Evolutionary conservation across 2,329 filamentous ascomycete species (phyloP), one percentile per base, ranked within the genome.

Genomic region (Chalaropsis ovoidea): DNA sequence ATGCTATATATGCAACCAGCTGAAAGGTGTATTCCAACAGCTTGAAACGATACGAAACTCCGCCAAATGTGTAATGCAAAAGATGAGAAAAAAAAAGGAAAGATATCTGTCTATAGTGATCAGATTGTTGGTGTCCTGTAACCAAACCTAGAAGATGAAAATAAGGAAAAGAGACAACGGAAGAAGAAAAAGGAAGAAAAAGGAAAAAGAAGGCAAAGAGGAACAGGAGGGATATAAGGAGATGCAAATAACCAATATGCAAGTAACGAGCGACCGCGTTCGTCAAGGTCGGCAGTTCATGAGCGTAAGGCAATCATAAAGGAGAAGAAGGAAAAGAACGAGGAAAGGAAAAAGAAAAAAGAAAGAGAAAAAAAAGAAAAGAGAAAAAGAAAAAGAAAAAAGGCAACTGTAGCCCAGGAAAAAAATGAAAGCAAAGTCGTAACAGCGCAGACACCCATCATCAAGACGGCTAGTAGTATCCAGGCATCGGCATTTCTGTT

Each of bases 1-100:
- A 39, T 58, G 54, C 27, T 58, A n/a, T 58, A 58, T 58, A 58
- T 39, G 31, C 54, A 58, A 39, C 17, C 31, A 39, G 54, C 54
- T 39, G 24, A 65, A 49, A 62, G n/a, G 24, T 41, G 64, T 65
- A 24, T 68, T 63, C 60, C 43, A 47, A 22, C 61, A 61, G n/a
- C 67, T 17, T 24, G 15, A 66, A 65, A 58, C 24, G 63, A 64
- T 54, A 24, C 19, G 54, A 58, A 58, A 58, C 31, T 39, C 54
- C 31, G 27, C 24, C 54, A 39, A 58, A 39, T 45, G 61, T 11
- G 41, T 49, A 47, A 62, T 47, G 41, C 19, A 47, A 47, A 35
- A 41, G 49, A 65, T 42, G 42, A 45, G 62, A 60, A 61, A 66
- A 56, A 35, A n/a, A 58, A 58, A 19, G 17, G 8, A 58, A 58